These are phyloP conservation scores for Candida sonorensis DNA, from an alignment of 805 yeast genomes.

Conservation along the genomic window DNA sequence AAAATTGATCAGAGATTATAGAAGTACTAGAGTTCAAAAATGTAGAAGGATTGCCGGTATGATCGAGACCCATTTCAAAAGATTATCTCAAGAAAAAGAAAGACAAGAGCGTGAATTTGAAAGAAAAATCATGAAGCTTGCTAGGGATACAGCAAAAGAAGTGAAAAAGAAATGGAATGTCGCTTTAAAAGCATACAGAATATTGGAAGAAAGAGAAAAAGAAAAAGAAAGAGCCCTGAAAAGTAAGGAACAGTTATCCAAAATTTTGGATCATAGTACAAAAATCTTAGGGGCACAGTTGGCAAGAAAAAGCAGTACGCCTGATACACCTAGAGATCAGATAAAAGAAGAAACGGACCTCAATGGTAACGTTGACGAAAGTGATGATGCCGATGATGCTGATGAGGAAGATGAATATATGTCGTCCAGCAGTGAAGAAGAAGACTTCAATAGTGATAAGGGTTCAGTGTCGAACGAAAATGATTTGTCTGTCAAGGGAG, in stretches of 20 bases:
- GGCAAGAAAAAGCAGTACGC: conserved; percentile 32
- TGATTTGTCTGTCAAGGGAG: not conserved
- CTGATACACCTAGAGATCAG: no score
- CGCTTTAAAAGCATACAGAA: conserved; percentile 75
- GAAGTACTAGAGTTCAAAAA: conserved; percentile 57
- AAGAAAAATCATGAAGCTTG: conserved; percentile 57
- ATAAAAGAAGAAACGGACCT: conserved; percentile 3
- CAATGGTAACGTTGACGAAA: conserved; percentile 15
- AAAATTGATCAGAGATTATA: conserved; percentile 58
- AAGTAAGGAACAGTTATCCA: conserved; percentile 81
- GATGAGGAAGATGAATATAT: conserved; percentile 20
- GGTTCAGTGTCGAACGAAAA: no score
- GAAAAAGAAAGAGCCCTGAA: conserved; percentile 73
- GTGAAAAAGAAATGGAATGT: conserved; percentile 87
- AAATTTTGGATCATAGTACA: conserved; percentile 87
- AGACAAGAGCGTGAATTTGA: conserved; percentile 71
- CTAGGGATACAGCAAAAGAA: conserved; percentile 75
- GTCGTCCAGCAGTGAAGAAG: conserved; percentile 10
- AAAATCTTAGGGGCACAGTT: conserved; percentile 83
- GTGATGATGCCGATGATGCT: conserved; percentile 19
- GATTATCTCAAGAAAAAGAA: conserved; percentile 84
- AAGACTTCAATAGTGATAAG: not conserved
- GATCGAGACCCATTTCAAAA: conserved; percentile 82
- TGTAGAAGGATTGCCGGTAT: conserved; percentile 70
- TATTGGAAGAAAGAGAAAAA: conserved; percentile 66